Base-by-base conservation (phyloP, 2,329 filamentous ascomycete species). In the Beauveria australis region DNA sequence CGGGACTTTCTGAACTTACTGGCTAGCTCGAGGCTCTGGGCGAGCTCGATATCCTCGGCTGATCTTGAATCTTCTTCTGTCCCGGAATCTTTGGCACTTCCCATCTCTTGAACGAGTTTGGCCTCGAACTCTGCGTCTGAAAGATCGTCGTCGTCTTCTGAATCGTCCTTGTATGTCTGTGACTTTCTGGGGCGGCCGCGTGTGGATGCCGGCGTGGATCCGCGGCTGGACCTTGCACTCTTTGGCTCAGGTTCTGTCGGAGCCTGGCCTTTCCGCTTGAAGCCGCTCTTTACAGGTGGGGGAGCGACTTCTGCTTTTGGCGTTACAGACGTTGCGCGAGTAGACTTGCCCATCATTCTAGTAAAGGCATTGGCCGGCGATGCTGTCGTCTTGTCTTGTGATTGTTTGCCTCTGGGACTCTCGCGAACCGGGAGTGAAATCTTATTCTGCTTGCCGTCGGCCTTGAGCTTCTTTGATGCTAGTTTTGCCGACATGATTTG, bases 101-200 rank as follows among this genome's bases (percentile, higher is more conserved):
- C 75, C 26, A 86, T 74, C 62, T 89, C 84, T 3, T 85, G 78
- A 6, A 89, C 88, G 1, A 96, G 78, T 64, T 89, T 89, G 0
- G 85, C 81, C 71, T 96, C 92, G 68, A 94, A 97, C 65, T 91
- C 88, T 33, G 89, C 83, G 64, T 97, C 93, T 6, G 88, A 92
- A 10, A 97, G 76, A 64, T 76, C 73, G 59, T 85, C 82, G 33
- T 84, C 81, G 44, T 87, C 84, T 1, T 82, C 82, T 0, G 81
- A 78, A 40, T 89, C 75, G 63, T 87, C 74, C 68, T 79, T 74
- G 65, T 86, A 85, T 0, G 66, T 68, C 5, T 62, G 75, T 1
- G 71, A 76, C 61, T 78, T 82, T 16, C 82, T 80, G 1, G 79
- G 74, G 22, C 84, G 78, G 5, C 75, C 74, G 1, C 81, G 80